Conservation (phyloP, 352 stramenopile genomes). For the Phytophthora gonapodyides region DNA sequence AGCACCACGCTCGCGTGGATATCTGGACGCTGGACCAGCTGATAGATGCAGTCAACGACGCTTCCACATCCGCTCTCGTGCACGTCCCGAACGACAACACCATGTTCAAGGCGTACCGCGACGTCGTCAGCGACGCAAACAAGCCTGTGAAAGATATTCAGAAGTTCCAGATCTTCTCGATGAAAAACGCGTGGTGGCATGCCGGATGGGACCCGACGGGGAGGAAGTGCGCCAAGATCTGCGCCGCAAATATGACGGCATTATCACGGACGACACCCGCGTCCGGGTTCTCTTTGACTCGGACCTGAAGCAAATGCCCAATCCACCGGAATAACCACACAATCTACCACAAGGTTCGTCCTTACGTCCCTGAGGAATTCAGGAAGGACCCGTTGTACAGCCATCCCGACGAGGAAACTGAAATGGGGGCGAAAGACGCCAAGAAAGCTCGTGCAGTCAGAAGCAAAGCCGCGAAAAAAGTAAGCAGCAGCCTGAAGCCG, state of each 20-base stretch:
- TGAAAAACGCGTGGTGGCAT: not conserved
- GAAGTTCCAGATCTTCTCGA: conserved; percentile 10
- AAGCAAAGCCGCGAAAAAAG: too few relatives aligned
- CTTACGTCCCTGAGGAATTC: not conserved
- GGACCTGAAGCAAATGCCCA: not conserved
- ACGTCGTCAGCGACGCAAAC: not conserved
- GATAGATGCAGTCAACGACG: too few relatives aligned
- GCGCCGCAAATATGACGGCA: not conserved
- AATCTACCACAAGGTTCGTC: conserved; percentile 23
- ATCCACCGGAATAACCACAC: conserved; percentile 7
- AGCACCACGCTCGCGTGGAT: too few relatives aligned
- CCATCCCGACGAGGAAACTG: too few relatives aligned
- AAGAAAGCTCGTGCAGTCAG: too few relatives aligned
- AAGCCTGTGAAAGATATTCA: not conserved
- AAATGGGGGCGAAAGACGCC: too few relatives aligned
- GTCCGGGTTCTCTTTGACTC: not conserved
- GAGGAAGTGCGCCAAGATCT: conserved; percentile 5
- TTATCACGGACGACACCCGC: not conserved
- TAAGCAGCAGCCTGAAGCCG: too few relatives aligned
- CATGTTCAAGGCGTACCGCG: conserved; percentile 7
- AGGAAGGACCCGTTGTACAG: too few relatives aligned
- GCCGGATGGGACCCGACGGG: not conserved
- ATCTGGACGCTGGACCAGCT: too few relatives aligned
- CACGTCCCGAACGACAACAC: not conserved
- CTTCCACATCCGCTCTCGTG: not conserved